Base-by-base conservation (phyloP, 495 filamentous ascomycete species). In the Hyaloscypha variabilis region DNA sequence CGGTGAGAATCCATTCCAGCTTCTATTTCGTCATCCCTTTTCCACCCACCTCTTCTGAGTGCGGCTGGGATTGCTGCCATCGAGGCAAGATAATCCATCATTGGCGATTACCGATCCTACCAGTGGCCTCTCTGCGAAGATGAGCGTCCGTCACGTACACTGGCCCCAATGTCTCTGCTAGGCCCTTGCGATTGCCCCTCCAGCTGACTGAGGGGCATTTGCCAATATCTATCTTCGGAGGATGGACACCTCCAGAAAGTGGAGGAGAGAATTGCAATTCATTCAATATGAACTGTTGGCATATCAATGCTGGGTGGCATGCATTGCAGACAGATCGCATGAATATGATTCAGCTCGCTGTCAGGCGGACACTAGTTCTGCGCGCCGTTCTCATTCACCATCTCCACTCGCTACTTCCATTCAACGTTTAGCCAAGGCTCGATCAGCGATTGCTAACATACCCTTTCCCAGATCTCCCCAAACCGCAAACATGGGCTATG, bases 401-500 rank as follows among this genome's bases (percentile, higher is more conserved):
- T 19, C 39, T 46, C 39, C 39, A 19, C 39, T 46, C 39, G 19
- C 39, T 46, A 19, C 39, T 46, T 34, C 39, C 39, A 17, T 46
- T 14, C 39, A 17, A 46, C 14, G 4, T 3, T 3, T 14, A 17
- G 39, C 39, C 13, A 17, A 17, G 19, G 11, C 11, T 19, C 13
- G 17, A 46, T 1, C 42, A 42, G 30, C 63, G 11, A 17, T 52
- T 24, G 13, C 39, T 46, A 46, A 24, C 54, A 39, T 21, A 19
- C 31, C 42, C 36, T 46, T 55, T 19, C 58, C 14, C 64, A 66
- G 46, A 59, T 62, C 51, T 36, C 53, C 30, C 52, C 24, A 58
- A 68, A 72, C 71, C 77, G 75, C 81, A 83, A 96, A 83, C 81
- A 98, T 98, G 95, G 94, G 92, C 85, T 92, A 97, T 88, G 95